Evolutionary conservation across 306 rosid species (phyloP).

Genomic region (Cyamopsis tetragonoloba): DNA sequence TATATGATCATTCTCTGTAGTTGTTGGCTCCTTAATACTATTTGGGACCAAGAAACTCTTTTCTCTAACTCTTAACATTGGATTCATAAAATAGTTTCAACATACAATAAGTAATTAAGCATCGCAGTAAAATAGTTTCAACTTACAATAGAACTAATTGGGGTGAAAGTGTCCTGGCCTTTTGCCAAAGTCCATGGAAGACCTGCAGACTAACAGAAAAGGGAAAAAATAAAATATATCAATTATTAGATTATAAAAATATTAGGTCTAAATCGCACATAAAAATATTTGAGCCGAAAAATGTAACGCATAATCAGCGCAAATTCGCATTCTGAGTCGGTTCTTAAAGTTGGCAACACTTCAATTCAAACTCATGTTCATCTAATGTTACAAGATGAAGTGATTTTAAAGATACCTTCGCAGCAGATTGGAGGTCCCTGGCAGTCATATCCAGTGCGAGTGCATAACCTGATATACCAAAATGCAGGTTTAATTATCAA

Average conservation of each 20-base stretch:
- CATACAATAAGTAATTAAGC: slow-evolving; percentile 16
- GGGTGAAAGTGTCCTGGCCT: slow-evolving; percentile 97
- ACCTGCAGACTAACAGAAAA: slow-evolving; percentile 78
- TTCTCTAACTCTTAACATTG: neutral
- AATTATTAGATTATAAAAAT: slow-evolving; percentile 3
- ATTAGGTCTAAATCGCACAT: neutral
- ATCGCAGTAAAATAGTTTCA: slow-evolving; percentile 18
- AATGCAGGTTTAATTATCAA: neutral
- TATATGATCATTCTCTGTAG: neutral
- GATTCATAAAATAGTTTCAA: slow-evolving; percentile 8
- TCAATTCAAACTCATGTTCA: neutral
- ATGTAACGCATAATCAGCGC: neutral
- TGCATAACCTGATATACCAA: slow-evolving; percentile 68
- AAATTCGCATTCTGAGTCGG: neutral
- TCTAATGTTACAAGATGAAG: neutral
- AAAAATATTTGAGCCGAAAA: slow-evolving; percentile 5
- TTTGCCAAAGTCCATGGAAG: slow-evolving; percentile 95
- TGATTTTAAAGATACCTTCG: too few species aligned
- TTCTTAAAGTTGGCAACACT: neutral
- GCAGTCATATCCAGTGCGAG: slow-evolving; percentile 97
- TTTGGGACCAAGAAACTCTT: neutral
- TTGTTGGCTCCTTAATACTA: neutral
- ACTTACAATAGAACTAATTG: slow-evolving; percentile 73
- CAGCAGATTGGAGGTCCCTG: slow-evolving; percentile 80
- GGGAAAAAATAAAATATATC: neutral